Evolutionary conservation across 768 basidiomycete genomes (phyloP).

Genomic region (Amanita polypyramis): DNA sequence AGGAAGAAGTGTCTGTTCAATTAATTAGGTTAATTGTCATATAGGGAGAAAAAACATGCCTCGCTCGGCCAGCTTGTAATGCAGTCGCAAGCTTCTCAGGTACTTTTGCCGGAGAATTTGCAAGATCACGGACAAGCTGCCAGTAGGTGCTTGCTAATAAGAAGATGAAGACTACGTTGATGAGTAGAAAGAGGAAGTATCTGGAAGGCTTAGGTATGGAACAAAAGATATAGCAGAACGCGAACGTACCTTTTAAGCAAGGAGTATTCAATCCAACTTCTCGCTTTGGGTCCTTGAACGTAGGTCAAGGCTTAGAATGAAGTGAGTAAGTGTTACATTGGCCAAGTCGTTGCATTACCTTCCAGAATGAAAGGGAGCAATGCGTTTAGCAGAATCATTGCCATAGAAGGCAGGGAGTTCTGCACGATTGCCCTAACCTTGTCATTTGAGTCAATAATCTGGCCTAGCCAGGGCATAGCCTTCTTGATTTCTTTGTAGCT

Average conservation of each 20-base stretch:
- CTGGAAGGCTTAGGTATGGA: conserved; percentile 27
- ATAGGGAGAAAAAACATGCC: conserved; percentile 24
- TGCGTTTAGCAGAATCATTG: conserved; percentile 85
- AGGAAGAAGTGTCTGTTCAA: conserved; percentile 64
- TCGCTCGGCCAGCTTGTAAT: conserved; percentile 66
- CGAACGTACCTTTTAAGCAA: conserved; percentile 73
- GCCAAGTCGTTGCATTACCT: conserved; percentile 30
- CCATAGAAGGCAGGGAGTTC: conserved; percentile 87
- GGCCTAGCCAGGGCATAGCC: conserved; percentile 76
- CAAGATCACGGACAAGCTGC: conserved; percentile 84
- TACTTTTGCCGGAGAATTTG: conserved; percentile 88
- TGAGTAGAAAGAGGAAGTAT: conserved; percentile 87
- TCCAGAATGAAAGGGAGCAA: conserved; percentile 83
- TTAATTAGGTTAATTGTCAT: conserved; percentile 2
- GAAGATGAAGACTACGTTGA: conserved; percentile 94
- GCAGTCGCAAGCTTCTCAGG: conserved; percentile 87
- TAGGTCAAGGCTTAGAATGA: conserved; percentile 54
- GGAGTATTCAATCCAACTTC: conserved; percentile 91
- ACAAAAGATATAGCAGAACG: neutral
- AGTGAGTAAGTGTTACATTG: conserved; percentile 3
- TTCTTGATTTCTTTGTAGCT: conserved; percentile 94
- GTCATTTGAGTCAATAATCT: conserved; percentile 73
- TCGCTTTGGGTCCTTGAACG: conserved; percentile 80
- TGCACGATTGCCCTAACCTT: conserved; percentile 82
- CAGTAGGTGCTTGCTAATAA: conserved; percentile 86